Base-by-base conservation (phyloP, 192 early-diverging fungal genomes). In the Backusella liffmaniae region DNA sequence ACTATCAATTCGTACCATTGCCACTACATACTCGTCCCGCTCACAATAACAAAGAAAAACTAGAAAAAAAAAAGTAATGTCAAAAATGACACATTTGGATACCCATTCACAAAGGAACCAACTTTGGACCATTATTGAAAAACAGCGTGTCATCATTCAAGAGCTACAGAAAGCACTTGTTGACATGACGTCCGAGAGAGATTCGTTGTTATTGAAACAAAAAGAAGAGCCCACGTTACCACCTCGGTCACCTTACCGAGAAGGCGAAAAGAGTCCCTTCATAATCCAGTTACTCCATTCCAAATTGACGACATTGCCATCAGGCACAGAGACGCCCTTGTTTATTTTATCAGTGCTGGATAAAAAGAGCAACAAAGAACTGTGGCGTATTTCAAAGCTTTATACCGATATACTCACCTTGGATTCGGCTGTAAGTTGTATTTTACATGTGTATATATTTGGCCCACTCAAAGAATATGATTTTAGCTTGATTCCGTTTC, bases 51-150 rank as follows among this genome's bases (percentile, higher is more conserved):
- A 21, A 21, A 56, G 13, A 44, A n/a, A 53, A 6, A 32, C 30
- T 30, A 30, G 30, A 6, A n/a, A 53, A n/a, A 53, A 2, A 21
- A 53, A 56, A 29, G 56, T 23, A 59, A 59, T 59, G 56, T 59
- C 56, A 59, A 26, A 59, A 59, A 10, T 59, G 56, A 59, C 56
- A 59, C 23, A 59, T 46, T 46, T 41, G 32, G 42, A 71, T 71
- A 71, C 69, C 69, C 42, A 71, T 59, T 30, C 66, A 37, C 93
- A 96, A 79, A 95, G 96, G 65, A 92, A 91, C n/a, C 91, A 93
- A 80, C 88, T 98, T 34, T 96, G 95, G 94, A 94, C 92, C 80
- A 92, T 96, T 74, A 93, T 96, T 73, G 95, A 96, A 78, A 90
- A 92, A 71, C 96, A 98, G 84, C 86, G 93, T 67, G 80, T 85